Base-by-base conservation (phyloP, 2,329 filamentous ascomycete species). In the Trichoderma arundinaceum region DNA sequence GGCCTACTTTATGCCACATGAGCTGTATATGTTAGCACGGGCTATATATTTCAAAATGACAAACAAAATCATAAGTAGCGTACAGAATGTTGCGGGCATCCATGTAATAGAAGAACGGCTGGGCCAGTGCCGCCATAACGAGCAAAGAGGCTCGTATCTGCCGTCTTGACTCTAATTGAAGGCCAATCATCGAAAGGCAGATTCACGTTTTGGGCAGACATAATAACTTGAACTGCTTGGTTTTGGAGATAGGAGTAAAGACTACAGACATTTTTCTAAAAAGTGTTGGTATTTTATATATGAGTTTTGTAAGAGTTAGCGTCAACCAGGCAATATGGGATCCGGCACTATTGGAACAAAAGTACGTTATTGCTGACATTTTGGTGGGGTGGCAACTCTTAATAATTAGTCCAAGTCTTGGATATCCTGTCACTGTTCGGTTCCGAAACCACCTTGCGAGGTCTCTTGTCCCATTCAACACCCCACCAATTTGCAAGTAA, bases 1-100 rank as follows among this genome's bases (percentile, higher is more conserved):
- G 78, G 0, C 78, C 77, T 60, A 79, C 76, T 39, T 71, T 74
- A 46, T 73, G 76, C 78, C 78, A 80, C 2, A 76, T 79, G 19
- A 62, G 48, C 58, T 62, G 10, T 2, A 19, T 32, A 33, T 22
- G 22, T 52, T 52, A 52, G 7, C 7, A 13, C 6, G 33, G 22
- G 9, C 15, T 8, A 19, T n/a, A n/a, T 22, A 8, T 22, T 5
- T 9, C 1, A 19, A 13, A 44, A 12, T 3, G 17, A 1, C 1
- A 4, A 3, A 33, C 1, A 49, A 35, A n/a, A 33, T 7, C 15
- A 52, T 19, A 8, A 4, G 19, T 5, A 7, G 9, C 48, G 10
- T 62, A 62, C 58, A 12, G 58, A 52, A 62, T 62, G 58, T 41
- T 62, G 58, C 4, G 58, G 58, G 39, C 58, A 62, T 12, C 58